Percentiles rank a stretch among this genome's conserved stretches.
Conservation (phyloP, 176 grass and related monocot genomes). For the Oropetium thomaeum region DNA sequence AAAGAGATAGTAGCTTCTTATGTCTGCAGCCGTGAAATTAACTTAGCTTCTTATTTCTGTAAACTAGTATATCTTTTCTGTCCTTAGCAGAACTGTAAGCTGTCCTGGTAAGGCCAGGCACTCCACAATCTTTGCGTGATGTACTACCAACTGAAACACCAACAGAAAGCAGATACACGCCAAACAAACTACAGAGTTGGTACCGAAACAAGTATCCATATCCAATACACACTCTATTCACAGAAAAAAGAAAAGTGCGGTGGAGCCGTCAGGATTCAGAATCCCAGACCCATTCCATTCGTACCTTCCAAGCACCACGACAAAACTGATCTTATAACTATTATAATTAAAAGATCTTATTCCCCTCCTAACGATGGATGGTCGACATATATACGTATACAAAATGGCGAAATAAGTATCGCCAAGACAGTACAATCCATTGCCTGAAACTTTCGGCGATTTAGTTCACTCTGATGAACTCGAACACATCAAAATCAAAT, state of each 20-base stretch:
- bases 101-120: slow-evolving; percentile 8
- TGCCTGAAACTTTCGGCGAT: slow-evolving; percentile 17
- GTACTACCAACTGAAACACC: slow-evolving; percentile 25
- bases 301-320: too few species aligned
- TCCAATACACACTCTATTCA: background rate
- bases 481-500: slow-evolving; percentile 6
- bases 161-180: slow-evolving; percentile 37
- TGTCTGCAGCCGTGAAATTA: background rate
- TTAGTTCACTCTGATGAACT: background rate
- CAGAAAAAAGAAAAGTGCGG: background rate
- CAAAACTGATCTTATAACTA: too few species aligned
- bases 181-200: slow-evolving; percentile 22
- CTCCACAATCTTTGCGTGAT: slow-evolving; percentile 39
- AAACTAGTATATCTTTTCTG: background rate
- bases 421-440: background rate
- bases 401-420: background rate
- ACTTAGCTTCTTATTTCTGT: background rate
- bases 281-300: slow-evolving; percentile 6
- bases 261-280: slow-evolving; percentile 24
- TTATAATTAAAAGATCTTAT: background rate
- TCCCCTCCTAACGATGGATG: background rate
- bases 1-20: background rate
- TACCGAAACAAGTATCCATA: slow-evolving; percentile 6
- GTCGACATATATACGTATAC: background rate
- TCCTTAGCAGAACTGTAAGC: slow-evolving; percentile 19